Evolutionary conservation across 768 basidiomycete species (phyloP).

Genomic region (Tephrocybe sp.): DNA sequence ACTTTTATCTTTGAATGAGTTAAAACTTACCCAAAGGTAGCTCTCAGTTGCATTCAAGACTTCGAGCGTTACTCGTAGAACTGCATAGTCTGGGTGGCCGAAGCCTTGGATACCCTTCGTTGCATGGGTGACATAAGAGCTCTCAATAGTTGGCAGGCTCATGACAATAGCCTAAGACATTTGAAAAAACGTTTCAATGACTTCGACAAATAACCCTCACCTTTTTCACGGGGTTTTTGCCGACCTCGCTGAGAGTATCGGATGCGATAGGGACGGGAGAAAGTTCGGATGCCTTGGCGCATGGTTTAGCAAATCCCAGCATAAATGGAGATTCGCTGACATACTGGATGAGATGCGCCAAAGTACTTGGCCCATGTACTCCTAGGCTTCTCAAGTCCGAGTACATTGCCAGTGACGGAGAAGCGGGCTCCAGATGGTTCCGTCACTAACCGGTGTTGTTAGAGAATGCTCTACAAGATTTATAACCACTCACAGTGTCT

Average conservation of each 20-base stretch:
- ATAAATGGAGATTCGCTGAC: slow-evolving; percentile 16
- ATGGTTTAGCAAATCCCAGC: slow-evolving; percentile 6
- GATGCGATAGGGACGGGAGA: slow-evolving; percentile 64
- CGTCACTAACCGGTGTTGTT: slow-evolving; percentile 53
- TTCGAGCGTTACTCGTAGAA: slow-evolving; percentile 81
- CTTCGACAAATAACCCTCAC: too few relatives aligned
- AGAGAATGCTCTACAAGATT: background rate
- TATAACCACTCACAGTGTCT: slow-evolving; percentile 49
- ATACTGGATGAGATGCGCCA: slow-evolving; percentile 53
- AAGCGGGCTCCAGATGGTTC: slow-evolving; percentile 84
- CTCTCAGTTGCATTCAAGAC: slow-evolving; percentile 93
- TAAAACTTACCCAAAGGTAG: slow-evolving; percentile 82
- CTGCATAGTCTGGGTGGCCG: slow-evolving; percentile 80
- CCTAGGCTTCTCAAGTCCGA: slow-evolving; percentile 68
- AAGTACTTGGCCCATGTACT: slow-evolving; percentile 78
- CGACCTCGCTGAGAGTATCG: slow-evolving; percentile 74
- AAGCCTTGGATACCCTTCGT: slow-evolving; percentile 81
- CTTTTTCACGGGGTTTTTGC: slow-evolving; percentile 70
- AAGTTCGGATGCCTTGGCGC: slow-evolving; percentile 50
- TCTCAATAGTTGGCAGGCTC: slow-evolving; percentile 92
- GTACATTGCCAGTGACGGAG: slow-evolving; percentile 86
- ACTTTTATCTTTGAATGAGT: too few relatives aligned
- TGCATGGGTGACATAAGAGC: slow-evolving; percentile 79
- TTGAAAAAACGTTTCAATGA: too few relatives aligned
- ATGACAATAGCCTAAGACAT: slow-evolving; percentile 71